Base-by-base conservation (phyloP, 768 basidiomycete species). In the Hygrocybe coccinea region DNA sequence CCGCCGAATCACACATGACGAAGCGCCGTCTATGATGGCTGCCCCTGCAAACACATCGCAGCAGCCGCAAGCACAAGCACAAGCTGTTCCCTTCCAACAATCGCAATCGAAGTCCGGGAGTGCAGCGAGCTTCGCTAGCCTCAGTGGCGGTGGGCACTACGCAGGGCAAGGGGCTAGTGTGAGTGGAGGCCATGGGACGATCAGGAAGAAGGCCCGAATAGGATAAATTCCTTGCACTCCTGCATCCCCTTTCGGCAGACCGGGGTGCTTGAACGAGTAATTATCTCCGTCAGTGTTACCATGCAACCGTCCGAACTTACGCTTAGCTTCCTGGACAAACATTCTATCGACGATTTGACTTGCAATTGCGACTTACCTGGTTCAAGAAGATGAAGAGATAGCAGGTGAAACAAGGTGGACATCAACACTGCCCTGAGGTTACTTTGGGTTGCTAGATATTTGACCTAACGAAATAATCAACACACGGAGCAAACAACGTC, bases 1-100 rank as follows among this genome's bases (percentile, higher is more conserved):
- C 38, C 78, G 94, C 29, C 83, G 93, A 39, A 95, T 97, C 50
- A 89, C 93, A 1, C 88, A 92, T 64, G 95, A 97, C 66, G 94
- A 97, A 37, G 90, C 88, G 5, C 88, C 89, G 0, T 89, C 87
- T 0, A 90, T 91, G 89, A 82, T 91, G 73, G 85, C 85, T 22
- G 67, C 82, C 17, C 81, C 82, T 17, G 69, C 78, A 7, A 74
- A 72, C 54, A 74, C 72, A 0, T 69, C 74, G 1, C 76, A 76
- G 37, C 78, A 76, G 50, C 78, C 77, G 15, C 70, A 70, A 56
- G 64, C 69, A 29, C 75, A 74, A 33, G 74, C 72, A 5, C 77
- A 71, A 48, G 70, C 73, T 0, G 76, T 71, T 54, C 69, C 77
- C 5, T 82, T 79, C 47, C 79, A 71, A 24, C 79, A 71, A 24